Evolutionary conservation across 106 monocot species (phyloP).

Genomic region (Triglochin maritima): DNA sequence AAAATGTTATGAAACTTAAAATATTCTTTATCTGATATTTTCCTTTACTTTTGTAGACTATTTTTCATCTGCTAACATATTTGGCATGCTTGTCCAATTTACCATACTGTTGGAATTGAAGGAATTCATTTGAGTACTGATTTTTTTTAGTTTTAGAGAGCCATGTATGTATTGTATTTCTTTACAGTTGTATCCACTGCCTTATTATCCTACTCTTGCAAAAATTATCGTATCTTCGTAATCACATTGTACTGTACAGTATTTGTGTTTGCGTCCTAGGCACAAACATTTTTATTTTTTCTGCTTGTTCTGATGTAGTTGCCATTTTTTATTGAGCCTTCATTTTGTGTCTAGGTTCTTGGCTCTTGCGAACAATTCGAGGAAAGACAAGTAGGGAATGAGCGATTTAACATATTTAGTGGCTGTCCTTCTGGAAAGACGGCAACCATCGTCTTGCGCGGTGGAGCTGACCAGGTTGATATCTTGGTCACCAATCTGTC

Average conservation of each 20-base stretch:
- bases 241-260: background rate
- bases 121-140: too few relatives aligned
- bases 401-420: slow-evolving; percentile 96
- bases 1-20: too few relatives aligned
- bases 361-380: slow-evolving; percentile 89
- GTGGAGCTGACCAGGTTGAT: slow-evolving; percentile 93
- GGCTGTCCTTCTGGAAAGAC: slow-evolving; percentile 95
- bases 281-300: background rate
- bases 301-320: background rate
- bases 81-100: too few relatives aligned
- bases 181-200: too few relatives aligned
- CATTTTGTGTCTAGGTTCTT: slow-evolving; percentile 49
- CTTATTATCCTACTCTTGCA: too few relatives aligned
- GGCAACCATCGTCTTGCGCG: slow-evolving; percentile 96
- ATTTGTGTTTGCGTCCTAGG: background rate
- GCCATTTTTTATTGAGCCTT: background rate
- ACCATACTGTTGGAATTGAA: too few relatives aligned
- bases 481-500: background rate
- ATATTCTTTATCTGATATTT: too few relatives aligned
- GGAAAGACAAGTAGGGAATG: slow-evolving; percentile 98
- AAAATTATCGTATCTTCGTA: too few relatives aligned
- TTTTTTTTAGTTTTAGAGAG: too few relatives aligned
- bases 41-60: too few relatives aligned
- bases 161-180: too few relatives aligned
- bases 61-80: too few relatives aligned